Conservation (phyloP, 202 grass and related monocot genomes). For the Bolboschoenoplectus hybrid region DNA sequence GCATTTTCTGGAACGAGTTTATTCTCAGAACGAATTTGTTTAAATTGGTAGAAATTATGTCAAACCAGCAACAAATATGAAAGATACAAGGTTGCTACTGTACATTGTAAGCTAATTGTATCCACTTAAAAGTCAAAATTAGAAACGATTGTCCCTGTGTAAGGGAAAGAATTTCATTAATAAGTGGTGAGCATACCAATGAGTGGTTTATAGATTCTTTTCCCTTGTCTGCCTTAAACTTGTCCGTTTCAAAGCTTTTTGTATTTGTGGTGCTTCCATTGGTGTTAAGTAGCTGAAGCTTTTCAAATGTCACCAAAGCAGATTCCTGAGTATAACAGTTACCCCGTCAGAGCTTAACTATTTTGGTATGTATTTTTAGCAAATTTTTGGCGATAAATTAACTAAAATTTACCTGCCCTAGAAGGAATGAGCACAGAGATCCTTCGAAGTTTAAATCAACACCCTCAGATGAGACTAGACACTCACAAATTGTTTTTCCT, state of each 20-base stretch:
- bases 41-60: neutral
- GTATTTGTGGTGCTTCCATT: conserved; percentile 64
- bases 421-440: conserved; percentile 87
- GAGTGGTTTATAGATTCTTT: conserved; percentile 66
- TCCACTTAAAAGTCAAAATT: neutral
- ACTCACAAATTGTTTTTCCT: conserved; percentile 86
- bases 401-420: conserved; percentile 73
- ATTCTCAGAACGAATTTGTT: neutral
- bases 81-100: neutral
- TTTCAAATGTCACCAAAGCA: conserved; percentile 65
- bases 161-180: conserved; percentile 9
- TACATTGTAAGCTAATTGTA: conserved; percentile 19
- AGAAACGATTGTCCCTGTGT: neutral
- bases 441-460: conserved; percentile 88
- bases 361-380: conserved; percentile 45
- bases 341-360: conserved; percentile 5
- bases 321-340: conserved; percentile 60
- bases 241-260: conserved; percentile 55
- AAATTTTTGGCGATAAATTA: conserved; percentile 32
- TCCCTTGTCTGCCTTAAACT: conserved; percentile 57
- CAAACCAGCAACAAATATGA: neutral
- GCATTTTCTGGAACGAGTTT: neutral
- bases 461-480: conserved; percentile 75
- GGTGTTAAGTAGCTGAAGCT: conserved; percentile 72
- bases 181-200: conserved; percentile 60